Evolutionary conservation across 2,329 filamentous ascomycete species (phyloP), one percentile per base, ranked within the genome.

Genomic region (Cladosporium colombiae): DNA sequence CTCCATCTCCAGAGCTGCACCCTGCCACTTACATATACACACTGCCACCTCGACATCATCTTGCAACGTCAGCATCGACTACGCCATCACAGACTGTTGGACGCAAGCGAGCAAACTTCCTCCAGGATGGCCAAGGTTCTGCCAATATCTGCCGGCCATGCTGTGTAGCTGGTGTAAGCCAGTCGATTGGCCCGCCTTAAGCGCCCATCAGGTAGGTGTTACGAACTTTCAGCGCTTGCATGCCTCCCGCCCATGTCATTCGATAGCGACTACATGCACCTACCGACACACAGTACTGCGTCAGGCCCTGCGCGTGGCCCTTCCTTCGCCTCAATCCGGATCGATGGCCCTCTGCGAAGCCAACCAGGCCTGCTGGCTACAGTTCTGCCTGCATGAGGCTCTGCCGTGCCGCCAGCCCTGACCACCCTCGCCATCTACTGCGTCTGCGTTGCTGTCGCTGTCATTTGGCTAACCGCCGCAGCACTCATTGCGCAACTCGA

Each of bases 171-270:
- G 31, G 21, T n/a, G 11, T 46, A 33, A 25, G 50, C 16, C 23
- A 27, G 18, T 63, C 50, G 23, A 69, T 84, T 85, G 82, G 76
- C 80, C 70, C 78, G 78, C 71, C 78, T 78, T 77, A 76, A 78
- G 73, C 81, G 83, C 73, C 81, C 81, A 68, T 76, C 80, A 68
- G 79, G 79, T 72, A 80, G 25, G 27, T 46, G 61, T 63, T 63
- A 35, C 61, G 55, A 59, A 44, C 46, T 37, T 31, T 8, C 44
- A 65, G 62, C 62, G 62, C 62, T 65, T 58, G 55, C 62, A 33
- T 53, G 55, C 55, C 10, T 53, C 31, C 35, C 50, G 14, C 21
- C 16, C 55, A 14, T 52, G 10, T 44, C 53, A 65, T 65, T 65
- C 55, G 62, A 65, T 60, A 60, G 23, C 44, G 29, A 52, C 23